Percentiles rank a stretch among this genome's conserved stretches.
Evolutionary conservation across 2,329 filamentous ascomycete genomes (phyloP).

Genomic region (Calonectria honghensis): DNA sequence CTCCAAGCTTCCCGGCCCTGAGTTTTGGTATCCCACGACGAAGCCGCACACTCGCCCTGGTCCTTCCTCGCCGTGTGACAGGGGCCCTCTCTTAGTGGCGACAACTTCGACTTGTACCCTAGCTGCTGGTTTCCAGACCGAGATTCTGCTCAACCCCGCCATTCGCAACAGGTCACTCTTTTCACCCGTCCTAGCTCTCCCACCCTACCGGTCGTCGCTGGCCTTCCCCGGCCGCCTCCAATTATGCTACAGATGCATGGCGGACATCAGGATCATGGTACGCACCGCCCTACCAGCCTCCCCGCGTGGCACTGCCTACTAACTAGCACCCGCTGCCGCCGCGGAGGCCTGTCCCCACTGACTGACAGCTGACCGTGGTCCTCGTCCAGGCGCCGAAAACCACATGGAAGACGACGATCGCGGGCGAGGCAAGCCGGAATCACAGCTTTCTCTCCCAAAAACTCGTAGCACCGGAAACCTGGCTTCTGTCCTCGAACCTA

Average conservation of each 20-base stretch:
- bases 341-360: constrained; percentile 36
- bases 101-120: constrained; percentile 41
- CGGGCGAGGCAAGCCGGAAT: constrained; percentile 67
- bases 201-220: constrained; percentile 47
- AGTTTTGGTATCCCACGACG: constrained; percentile 45
- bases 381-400: constrained; percentile 58
- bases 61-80: constrained; percentile 40
- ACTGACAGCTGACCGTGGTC: constrained; percentile 50
- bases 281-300: constrained; percentile 44
- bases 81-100: constrained; percentile 36
- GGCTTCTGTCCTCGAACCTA: constrained; percentile 66
- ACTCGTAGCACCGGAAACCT: constrained; percentile 81
- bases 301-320: constrained; percentile 27
- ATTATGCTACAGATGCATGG: constrained; percentile 67
- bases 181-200: constrained; percentile 44
- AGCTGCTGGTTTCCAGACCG: constrained; percentile 46
- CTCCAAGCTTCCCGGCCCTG: constrained; percentile 42
- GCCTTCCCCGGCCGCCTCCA: constrained; percentile 56
- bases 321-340: constrained; percentile 26
- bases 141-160: constrained; percentile 55
- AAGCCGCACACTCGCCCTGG: constrained; percentile 30
- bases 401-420: constrained; percentile 60
- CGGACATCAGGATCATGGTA: constrained; percentile 64
- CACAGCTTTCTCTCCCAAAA: constrained; percentile 74
- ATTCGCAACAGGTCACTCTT: constrained; percentile 45